Conservation (phyloP, 805 yeast species). For the Wickerhamomyces subpelliculosus region DNA sequence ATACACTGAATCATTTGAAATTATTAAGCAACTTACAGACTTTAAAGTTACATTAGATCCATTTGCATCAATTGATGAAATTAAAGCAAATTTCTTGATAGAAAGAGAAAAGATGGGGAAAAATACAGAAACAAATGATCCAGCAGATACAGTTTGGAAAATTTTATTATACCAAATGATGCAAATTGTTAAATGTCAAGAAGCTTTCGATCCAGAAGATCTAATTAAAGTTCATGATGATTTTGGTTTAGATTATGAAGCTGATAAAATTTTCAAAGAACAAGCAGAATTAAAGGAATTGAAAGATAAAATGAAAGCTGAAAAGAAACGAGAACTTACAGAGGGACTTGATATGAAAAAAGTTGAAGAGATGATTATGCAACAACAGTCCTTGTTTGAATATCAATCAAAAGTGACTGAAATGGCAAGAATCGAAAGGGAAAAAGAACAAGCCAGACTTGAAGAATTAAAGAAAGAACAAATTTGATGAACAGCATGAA, state of each 20-base stretch:
- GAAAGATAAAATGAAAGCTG: neutral
- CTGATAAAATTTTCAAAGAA: constrained; percentile 1
- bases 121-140: constrained; percentile 4
- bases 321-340: too few relatives aligned
- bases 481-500: too few relatives aligned
- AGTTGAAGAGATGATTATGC: too few relatives aligned
- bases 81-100: neutral
- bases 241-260: constrained; percentile 6
- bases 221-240: constrained; percentile 5
- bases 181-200: neutral
- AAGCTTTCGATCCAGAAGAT: neutral
- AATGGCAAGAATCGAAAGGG: too few relatives aligned
- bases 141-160: constrained; percentile 5
- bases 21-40: constrained; percentile 1
- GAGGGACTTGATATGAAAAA: too few relatives aligned
- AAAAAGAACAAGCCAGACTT: too few relatives aligned
- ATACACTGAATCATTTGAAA: neutral
- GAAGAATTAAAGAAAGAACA: too few relatives aligned
- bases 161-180: constrained; percentile 1
- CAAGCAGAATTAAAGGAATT: neutral
- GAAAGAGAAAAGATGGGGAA: neutral
- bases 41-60: constrained; percentile 8
- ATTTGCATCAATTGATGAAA: constrained; percentile 3
- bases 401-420: too few relatives aligned
- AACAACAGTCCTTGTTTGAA: too few relatives aligned